Conservation (phyloP, 495 filamentous ascomycete species). For the Clavariopsis aquatica region DNA sequence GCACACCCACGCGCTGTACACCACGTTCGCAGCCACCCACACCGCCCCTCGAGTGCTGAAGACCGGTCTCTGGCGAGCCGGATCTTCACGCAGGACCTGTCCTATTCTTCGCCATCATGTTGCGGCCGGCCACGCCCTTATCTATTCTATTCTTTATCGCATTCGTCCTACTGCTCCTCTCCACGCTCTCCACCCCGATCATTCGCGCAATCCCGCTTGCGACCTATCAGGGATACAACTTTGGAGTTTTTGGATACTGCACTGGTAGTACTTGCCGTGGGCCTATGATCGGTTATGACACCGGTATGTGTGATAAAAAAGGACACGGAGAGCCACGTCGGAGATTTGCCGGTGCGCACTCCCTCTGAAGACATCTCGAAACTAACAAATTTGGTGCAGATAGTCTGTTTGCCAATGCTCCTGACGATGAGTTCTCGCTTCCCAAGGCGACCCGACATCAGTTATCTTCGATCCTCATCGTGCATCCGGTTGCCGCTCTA, state of each 20-base stretch:
- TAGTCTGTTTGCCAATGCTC: slow-evolving; percentile 48
- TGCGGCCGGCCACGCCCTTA: slow-evolving; percentile 92
- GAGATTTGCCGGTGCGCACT: not conserved
- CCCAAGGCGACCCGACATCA: slow-evolving; percentile 72
- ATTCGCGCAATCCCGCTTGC: slow-evolving; percentile 82
- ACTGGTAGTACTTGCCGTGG: slow-evolving; percentile 61
- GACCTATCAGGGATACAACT: slow-evolving; percentile 70
- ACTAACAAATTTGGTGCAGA: slow-evolving; percentile 34
- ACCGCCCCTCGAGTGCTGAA: slow-evolving; percentile 23
- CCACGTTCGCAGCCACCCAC: slow-evolving; percentile 11
- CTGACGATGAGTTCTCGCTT: slow-evolving; percentile 67
- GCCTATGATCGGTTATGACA: slow-evolving; percentile 83
- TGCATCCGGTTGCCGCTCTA: slow-evolving; percentile 88
- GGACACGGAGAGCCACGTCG: not conserved
- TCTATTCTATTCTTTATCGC: slow-evolving; percentile 81
- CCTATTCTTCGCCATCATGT: slow-evolving; percentile 50
- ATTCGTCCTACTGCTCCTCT: slow-evolving; percentile 80
- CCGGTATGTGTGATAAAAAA: slow-evolving; percentile 58
- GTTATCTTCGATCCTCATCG: slow-evolving; percentile 86
- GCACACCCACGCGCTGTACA: slow-evolving; percentile 4
- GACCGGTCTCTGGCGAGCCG: slow-evolving; percentile 32
- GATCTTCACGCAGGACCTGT: slow-evolving; percentile 14
- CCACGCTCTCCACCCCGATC: slow-evolving; percentile 91
- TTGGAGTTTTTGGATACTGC: slow-evolving; percentile 95
- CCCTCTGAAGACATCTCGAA: not conserved